These are phyloP conservation scores for Arthromyces matolae DNA, from an alignment of 768 basidiomycete genomes.

Conservation along the genomic window DNA sequence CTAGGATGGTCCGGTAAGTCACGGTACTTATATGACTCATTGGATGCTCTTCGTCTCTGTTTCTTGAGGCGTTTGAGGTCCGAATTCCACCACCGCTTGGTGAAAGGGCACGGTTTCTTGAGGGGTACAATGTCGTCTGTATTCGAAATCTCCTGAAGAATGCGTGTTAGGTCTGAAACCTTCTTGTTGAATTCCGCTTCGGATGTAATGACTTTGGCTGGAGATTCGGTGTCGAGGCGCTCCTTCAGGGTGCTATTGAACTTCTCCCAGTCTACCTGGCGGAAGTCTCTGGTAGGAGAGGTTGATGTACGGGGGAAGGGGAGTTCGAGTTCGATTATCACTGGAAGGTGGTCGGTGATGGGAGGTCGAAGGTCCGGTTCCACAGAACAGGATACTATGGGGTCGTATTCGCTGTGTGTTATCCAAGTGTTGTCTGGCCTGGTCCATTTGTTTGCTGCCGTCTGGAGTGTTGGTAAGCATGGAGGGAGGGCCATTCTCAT, in stretches of 20 bases:
- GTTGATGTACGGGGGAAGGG: background rate
- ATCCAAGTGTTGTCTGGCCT: constrained; percentile 5
- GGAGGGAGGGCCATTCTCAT: constrained; percentile 3
- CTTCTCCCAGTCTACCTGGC: background rate
- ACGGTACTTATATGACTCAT: background rate
- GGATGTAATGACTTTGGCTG: background rate
- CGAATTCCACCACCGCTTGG: constrained; percentile 19
- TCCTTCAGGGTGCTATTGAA: constrained; percentile 1
- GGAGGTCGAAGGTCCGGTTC: background rate
- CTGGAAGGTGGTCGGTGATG: background rate
- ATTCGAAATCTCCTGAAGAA: constrained; percentile 9
- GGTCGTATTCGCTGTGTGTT: background rate
- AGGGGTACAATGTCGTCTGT: background rate
- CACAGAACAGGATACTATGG: constrained; percentile 1
- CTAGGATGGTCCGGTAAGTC: background rate
- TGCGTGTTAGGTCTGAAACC: background rate
- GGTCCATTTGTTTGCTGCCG: background rate
- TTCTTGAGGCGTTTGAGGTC: constrained; percentile 10
- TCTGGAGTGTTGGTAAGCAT: background rate
- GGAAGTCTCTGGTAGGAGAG: background rate
- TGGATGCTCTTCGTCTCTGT: background rate
- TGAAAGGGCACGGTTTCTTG: constrained; percentile 11
- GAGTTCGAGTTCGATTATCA: background rate
- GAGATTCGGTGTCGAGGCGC: background rate
- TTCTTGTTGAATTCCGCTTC: constrained; percentile 1